Base-by-base conservation (phyloP, 768 basidiomycete species). In the Dendrothele bispora region DNA sequence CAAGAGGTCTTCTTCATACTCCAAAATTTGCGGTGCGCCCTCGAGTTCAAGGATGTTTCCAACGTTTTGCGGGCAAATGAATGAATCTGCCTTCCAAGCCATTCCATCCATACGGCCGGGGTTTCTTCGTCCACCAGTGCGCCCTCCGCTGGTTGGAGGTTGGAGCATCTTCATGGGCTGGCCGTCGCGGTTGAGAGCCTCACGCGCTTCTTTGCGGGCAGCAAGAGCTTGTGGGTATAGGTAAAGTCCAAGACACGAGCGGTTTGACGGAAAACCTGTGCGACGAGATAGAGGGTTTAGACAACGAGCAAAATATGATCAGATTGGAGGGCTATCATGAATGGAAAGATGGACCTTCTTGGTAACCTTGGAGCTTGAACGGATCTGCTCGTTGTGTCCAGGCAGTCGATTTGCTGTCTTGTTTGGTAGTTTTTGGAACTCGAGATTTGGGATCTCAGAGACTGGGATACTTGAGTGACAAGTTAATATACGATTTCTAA, bases 311-410 rank as follows among this genome's bases (percentile, higher is more conserved):
- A n/a, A n/a, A n/a, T n/a, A n/a, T n/a, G n/a, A n/a, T n/a, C n/a
- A n/a, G n/a, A n/a, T n/a, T n/a, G n/a, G n/a, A n/a, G n/a, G n/a
- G n/a, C n/a, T n/a, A n/a, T n/a, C n/a, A n/a, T n/a, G n/a, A n/a
- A n/a, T n/a, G n/a, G n/a, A n/a, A 22, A 17, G 4, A 27, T 20
- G 17, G 5, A 46, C 44, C 35, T 46, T 46, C 35, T 46, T 46
- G 17, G 29, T 15, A 27, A 24, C 35, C 12, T 35, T 21, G 21
- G 34, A 36, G 21, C 24, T 20, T 35, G 32, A 5, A 24, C 34
- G 8, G 44, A 46, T 14, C 44, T 46, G 21, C 34, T 37, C 44
- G 38, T 46, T n/a, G 21, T 46, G 12, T 32, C n/a, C n/a, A n/a
- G n/a, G n/a, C n/a, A n/a, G n/a, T n/a, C n/a, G n/a, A n/a, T n/a